Conservation (phyloP, 2,329 filamentous ascomycete genomes). For the Cadophora malorum region DNA sequence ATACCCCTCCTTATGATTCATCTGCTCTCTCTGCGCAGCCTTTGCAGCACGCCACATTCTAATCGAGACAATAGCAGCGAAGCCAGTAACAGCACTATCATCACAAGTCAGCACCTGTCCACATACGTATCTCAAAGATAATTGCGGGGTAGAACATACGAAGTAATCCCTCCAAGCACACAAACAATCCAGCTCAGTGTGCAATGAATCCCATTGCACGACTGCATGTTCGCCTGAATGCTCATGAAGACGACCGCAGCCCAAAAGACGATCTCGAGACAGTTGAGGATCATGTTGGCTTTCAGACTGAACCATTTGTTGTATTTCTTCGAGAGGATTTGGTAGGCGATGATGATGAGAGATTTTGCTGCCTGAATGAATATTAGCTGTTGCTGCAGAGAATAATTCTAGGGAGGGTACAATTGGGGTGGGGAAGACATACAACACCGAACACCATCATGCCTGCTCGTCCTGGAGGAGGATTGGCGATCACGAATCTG, state of each 20-base stretch:
- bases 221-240: constrained; percentile 34
- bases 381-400: background rate
- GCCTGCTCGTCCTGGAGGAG: constrained; percentile 18
- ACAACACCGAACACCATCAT: constrained; percentile 37
- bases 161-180: constrained; percentile 1
- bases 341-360: constrained; percentile 50
- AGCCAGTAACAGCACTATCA: background rate
- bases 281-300: constrained; percentile 50
- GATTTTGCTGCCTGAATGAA: constrained; percentile 47
- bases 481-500: constrained; percentile 21
- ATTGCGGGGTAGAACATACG: background rate
- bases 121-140: background rate
- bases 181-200: constrained; percentile 29
- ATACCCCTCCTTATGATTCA: background rate
- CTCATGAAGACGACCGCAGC: constrained; percentile 46
- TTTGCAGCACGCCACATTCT: background rate
- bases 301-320: constrained; percentile 47
- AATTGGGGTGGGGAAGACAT: too few relatives aligned
- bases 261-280: constrained; percentile 53
- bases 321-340: constrained; percentile 49
- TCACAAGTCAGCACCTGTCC: background rate
- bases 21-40: background rate
- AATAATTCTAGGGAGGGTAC: too few relatives aligned
- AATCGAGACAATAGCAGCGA: background rate
- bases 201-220: constrained; percentile 33